Conservation (phyloP, 139 green algal species). For the Microglena sp. region DNA sequence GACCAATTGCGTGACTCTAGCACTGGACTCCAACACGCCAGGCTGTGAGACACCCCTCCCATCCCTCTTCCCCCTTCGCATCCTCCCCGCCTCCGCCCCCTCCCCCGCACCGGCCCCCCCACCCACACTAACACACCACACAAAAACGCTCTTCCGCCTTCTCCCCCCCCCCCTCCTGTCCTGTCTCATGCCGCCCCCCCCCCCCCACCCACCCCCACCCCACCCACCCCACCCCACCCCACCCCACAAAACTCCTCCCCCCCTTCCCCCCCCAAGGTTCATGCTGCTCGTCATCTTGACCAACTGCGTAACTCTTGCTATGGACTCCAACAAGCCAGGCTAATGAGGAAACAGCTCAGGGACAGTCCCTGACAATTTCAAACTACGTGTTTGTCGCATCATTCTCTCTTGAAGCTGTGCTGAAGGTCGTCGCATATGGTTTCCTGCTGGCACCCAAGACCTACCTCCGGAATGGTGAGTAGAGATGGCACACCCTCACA, state of each 20-base stretch:
- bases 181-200: no score
- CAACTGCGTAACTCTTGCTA: conserved; percentile 38
- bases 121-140: no score
- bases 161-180: no score
- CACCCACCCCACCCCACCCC: no score
- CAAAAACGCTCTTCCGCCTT: neutral
- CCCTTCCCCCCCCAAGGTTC: no score
- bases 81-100: no score
- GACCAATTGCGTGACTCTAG: conserved; percentile 32
- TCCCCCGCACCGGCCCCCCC: no score
- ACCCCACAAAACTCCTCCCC: no score
- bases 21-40: conserved; percentile 28
- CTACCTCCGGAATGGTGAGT: conserved; percentile 32
- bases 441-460: conserved; percentile 9
- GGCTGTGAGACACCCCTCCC: no score
- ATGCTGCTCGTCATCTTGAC: conserved; percentile 50
- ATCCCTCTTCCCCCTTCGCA: no score
- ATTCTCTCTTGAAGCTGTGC: conserved; percentile 38
- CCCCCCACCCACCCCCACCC: no score
- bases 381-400: conserved; percentile 42
- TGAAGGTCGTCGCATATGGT: conserved; percentile 35
- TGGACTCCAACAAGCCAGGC: conserved; percentile 27
- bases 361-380: neutral
- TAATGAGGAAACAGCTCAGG: conserved; percentile 4
- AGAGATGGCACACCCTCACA: no score